Conservation (phyloP, 2,329 filamentous ascomycete genomes). For the Cladosporium sp. region DNA sequence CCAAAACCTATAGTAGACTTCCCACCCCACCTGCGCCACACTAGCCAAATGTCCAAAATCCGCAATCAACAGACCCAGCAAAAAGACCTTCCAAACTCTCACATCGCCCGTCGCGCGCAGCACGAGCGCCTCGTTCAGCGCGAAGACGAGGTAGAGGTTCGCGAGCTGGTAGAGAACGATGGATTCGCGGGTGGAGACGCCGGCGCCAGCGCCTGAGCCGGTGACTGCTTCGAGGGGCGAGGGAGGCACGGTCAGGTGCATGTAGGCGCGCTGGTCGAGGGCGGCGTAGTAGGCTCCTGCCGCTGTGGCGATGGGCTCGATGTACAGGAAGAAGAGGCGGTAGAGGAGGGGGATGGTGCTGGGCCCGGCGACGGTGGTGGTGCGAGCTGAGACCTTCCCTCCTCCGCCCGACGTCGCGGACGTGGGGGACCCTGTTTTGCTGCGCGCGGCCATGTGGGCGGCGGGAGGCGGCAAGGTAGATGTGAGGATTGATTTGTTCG, state of each 20-base stretch:
- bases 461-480: background rate
- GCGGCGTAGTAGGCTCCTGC: slow-evolving; percentile 52
- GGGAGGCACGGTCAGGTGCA: slow-evolving; percentile 57
- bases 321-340: slow-evolving; percentile 68
- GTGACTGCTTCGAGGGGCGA: slow-evolving; percentile 31
- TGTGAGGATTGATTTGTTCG: no score
- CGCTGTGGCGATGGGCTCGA: slow-evolving; percentile 59
- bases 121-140: slow-evolving; percentile 72
- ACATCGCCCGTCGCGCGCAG: slow-evolving; percentile 65
- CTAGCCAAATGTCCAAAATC: slow-evolving; percentile 73
- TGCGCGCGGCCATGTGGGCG: background rate
- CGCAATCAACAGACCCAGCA: slow-evolving; percentile 66
- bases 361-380: slow-evolving; percentile 3
- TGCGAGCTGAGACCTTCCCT: background rate
- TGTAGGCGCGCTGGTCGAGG: slow-evolving; percentile 53
- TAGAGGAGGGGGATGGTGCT: slow-evolving; percentile 56
- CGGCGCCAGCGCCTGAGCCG: slow-evolving; percentile 33
- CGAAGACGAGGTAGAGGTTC: slow-evolving; percentile 74
- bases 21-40: slow-evolving; percentile 47
- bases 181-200: slow-evolving; percentile 33
- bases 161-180: slow-evolving; percentile 71
- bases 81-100: slow-evolving; percentile 64
- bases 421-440: slow-evolving; percentile 8
- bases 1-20: slow-evolving; percentile 41
- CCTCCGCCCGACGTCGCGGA: no score